Evolutionary conservation across 2,329 filamentous ascomycete genomes (phyloP).

Genomic region (Neonectria hederae): DNA sequence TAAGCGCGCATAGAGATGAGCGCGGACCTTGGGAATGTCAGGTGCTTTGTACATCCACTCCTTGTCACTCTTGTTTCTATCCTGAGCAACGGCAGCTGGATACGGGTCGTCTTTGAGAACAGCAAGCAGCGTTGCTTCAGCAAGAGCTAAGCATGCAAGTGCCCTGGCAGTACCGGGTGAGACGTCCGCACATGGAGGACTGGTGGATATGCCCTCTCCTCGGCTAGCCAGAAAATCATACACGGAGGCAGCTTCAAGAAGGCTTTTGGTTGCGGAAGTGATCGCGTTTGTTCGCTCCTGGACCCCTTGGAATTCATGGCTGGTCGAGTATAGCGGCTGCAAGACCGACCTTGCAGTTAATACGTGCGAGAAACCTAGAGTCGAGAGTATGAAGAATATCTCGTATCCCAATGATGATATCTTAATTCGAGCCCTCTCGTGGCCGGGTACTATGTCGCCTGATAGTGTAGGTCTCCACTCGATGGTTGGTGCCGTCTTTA

Average conservation of each 20-base stretch:
- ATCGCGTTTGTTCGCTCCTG: slow-evolving; percentile 77
- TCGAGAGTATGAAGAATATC: slow-evolving; percentile 79
- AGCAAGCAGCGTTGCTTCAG: slow-evolving; percentile 88
- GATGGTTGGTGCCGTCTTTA: slow-evolving; percentile 69
- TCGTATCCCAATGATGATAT: slow-evolving; percentile 84
- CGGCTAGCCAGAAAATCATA: slow-evolving; percentile 76
- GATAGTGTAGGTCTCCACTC: slow-evolving; percentile 88
- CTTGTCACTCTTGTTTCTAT: slow-evolving; percentile 81
- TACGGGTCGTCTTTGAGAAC: slow-evolving; percentile 97
- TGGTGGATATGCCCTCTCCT: slow-evolving; percentile 54
- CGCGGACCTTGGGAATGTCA: slow-evolving; percentile 86
- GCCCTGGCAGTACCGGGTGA: slow-evolving; percentile 62
- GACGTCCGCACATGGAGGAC: slow-evolving; percentile 63
- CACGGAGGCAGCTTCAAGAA: slow-evolving; percentile 81
- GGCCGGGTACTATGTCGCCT: slow-evolving; percentile 69
- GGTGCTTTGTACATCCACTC: slow-evolving; percentile 98
- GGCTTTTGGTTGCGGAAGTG: slow-evolving; percentile 76
- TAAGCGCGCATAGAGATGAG: slow-evolving; percentile 85
- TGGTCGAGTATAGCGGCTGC: slow-evolving; percentile 75
- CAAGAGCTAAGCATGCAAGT: slow-evolving; percentile 74
- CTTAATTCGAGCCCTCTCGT: slow-evolving; percentile 72
- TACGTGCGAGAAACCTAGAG: slow-evolving; percentile 78
- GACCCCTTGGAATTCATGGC: slow-evolving; percentile 65
- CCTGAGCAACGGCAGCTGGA: slow-evolving; percentile 81
- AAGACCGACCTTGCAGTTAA: slow-evolving; percentile 77